phyloP scores from a whole-genome alignment of 352 stramenopile species.

The Phytopythium mirpurense region DNA sequence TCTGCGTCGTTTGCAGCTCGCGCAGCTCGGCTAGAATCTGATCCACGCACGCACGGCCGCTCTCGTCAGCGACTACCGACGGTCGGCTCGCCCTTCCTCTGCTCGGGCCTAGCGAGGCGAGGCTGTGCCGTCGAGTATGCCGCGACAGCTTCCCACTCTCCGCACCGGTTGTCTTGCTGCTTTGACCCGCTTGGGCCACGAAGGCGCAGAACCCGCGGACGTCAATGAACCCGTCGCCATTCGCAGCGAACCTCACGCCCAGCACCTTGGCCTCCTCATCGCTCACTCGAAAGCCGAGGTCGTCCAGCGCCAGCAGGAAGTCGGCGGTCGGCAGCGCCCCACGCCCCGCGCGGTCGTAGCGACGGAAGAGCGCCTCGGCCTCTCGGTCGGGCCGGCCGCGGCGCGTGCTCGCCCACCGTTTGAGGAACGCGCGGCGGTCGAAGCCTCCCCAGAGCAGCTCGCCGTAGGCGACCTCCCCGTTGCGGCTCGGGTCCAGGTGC shows the following conservation, averaged over 20 bases:
- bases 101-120: neutral
- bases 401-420: constrained; percentile 37
- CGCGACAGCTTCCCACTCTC: neutral
- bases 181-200: constrained; percentile 8
- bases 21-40: constrained; percentile 42
- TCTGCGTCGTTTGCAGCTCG: constrained; percentile 31
- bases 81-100: no score
- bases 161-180: neutral
- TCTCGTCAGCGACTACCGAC: no score
- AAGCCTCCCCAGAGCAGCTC: constrained; percentile 68
- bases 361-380: constrained; percentile 34
- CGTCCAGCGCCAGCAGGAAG: constrained; percentile 47
- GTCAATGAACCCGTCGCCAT: constrained; percentile 52
- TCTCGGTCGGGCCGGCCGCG: constrained; percentile 5
- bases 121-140: neutral
- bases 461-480: constrained; percentile 44
- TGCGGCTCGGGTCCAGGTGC: constrained; percentile 44
- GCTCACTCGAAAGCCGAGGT: constrained; percentile 41
- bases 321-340: constrained; percentile 33
- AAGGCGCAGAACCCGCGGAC: constrained; percentile 60
- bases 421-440: constrained; percentile 50
- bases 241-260: constrained; percentile 41
- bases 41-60: no score
- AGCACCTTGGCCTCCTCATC: constrained; percentile 45
- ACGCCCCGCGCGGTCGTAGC: constrained; percentile 30